phyloP scores from a whole-genome alignment of 441 rosid genomes.

The Adansonia gregorii region DNA sequence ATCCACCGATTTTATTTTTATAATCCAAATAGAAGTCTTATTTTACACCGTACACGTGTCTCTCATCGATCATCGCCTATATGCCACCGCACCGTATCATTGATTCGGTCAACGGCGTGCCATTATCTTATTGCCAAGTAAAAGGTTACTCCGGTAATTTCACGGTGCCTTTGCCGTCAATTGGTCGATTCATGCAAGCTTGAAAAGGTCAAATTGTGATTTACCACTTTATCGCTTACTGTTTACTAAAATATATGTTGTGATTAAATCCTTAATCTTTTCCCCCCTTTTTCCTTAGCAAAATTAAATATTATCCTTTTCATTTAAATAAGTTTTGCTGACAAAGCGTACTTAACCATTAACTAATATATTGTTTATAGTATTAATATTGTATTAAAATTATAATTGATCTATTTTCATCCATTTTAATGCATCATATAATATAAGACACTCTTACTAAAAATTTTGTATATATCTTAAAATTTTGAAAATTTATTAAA shows the following conservation, averaged over 20 bases:
- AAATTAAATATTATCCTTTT: too few species aligned
- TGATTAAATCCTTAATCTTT: too few species aligned
- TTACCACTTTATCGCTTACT: not conserved
- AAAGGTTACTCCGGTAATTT: not conserved
- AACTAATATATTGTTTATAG: too few species aligned
- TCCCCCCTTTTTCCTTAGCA: too few species aligned
- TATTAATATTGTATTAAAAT: too few species aligned
- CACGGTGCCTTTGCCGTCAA: not conserved
- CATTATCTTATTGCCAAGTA: not conserved
- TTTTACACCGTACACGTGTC: constrained; percentile 1
- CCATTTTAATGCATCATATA: too few species aligned
- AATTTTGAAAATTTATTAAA: too few species aligned
- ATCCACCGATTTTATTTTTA: not conserved
- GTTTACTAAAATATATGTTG: not conserved
- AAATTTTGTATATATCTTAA: too few species aligned
- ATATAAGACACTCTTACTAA: too few species aligned
- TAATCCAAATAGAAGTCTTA: not conserved
- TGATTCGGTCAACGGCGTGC: not conserved
- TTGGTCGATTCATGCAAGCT: not conserved
- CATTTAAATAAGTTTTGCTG: too few species aligned
- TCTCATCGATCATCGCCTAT: not conserved
- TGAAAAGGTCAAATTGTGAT: not conserved
- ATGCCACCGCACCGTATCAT: not conserved
- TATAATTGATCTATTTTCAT: too few species aligned
- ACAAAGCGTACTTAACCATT: too few species aligned